These are phyloP conservation scores for Fraxinus floribunda DNA, from an alignment of 305 asterid species.

Conservation along the genomic window DNA sequence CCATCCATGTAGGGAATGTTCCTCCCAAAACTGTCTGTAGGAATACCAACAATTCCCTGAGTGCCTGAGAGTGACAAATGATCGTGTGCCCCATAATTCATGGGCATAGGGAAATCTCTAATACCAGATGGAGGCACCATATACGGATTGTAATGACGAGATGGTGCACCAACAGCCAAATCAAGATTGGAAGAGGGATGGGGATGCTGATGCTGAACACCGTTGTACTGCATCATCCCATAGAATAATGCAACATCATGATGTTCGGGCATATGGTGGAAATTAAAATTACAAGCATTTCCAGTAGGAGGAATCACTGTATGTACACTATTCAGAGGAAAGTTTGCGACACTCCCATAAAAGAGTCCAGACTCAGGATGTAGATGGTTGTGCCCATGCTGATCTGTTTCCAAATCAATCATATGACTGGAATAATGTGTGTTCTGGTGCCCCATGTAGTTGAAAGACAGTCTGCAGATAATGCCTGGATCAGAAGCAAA, in stretches of 20 bases:
- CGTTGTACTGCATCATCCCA: conserved; percentile 49
- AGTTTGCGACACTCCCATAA: conserved; percentile 46
- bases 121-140: conserved; percentile 38
- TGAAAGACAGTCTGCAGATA: conserved; percentile 18
- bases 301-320: conserved; percentile 43
- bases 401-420: conserved; percentile 55
- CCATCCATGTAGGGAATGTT: conserved; percentile 31
- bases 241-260: conserved; percentile 51
- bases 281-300: conserved; percentile 44
- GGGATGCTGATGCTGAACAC: conserved; percentile 41
- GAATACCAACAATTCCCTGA: conserved; percentile 35
- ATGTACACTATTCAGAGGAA: conserved; percentile 57
- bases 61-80: conserved; percentile 31
- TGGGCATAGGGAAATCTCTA: conserved; percentile 39
- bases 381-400: conserved; percentile 47
- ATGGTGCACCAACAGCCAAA: conserved; percentile 48
- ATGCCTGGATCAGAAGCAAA: conserved; percentile 47
- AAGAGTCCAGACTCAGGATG: conserved; percentile 50
- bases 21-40: conserved; percentile 37
- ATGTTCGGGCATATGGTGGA: conserved; percentile 56
- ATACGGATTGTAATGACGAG: conserved; percentile 48
- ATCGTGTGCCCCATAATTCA: conserved; percentile 35
- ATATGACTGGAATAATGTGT: conserved; percentile 50
- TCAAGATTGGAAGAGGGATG: conserved; percentile 49
- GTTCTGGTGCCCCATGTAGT: conserved; percentile 63